phyloP scores from a whole-genome alignment of 192 early-diverging fungal species.

The Linnemannia exigua region DNA sequence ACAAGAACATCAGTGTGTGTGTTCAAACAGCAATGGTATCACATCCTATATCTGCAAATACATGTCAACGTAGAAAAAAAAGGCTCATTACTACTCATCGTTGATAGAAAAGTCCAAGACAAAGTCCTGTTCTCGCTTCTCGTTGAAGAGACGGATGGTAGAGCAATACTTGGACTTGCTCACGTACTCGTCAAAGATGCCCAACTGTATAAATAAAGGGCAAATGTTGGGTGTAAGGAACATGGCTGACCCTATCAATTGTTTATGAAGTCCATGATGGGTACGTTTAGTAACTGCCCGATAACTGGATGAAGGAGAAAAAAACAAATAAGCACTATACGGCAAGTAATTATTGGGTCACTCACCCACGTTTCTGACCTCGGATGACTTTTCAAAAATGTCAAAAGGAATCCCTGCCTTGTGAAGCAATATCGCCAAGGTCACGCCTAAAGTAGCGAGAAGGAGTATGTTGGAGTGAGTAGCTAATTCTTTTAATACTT shows the following conservation, averaged over 20 bases:
- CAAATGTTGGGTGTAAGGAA: background rate
- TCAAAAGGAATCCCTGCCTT: background rate
- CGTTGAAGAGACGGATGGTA: background rate
- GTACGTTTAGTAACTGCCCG: too few species aligned
- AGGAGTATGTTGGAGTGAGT: background rate
- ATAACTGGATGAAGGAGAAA: too few species aligned
- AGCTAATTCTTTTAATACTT: background rate
- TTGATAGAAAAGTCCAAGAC: background rate
- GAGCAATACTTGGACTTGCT: background rate
- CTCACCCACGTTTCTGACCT: background rate
- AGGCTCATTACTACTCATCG: background rate
- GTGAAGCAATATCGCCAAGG: background rate
- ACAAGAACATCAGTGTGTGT: background rate
- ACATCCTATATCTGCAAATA: too few species aligned
- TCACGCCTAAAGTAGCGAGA: background rate
- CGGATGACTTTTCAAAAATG: background rate
- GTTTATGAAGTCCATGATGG: too few species aligned
- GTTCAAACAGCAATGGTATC: too few species aligned
- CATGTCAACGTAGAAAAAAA: background rate
- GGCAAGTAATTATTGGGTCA: too few species aligned
- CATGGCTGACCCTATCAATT: background rate
- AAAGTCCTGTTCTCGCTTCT: background rate
- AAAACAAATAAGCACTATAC: too few species aligned
- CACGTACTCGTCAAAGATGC: background rate
- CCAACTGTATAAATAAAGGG: constrained; percentile 4